Evolutionary conservation across 176 grass and related monocot species (phyloP).

Genomic region (Cocos nucifera): DNA sequence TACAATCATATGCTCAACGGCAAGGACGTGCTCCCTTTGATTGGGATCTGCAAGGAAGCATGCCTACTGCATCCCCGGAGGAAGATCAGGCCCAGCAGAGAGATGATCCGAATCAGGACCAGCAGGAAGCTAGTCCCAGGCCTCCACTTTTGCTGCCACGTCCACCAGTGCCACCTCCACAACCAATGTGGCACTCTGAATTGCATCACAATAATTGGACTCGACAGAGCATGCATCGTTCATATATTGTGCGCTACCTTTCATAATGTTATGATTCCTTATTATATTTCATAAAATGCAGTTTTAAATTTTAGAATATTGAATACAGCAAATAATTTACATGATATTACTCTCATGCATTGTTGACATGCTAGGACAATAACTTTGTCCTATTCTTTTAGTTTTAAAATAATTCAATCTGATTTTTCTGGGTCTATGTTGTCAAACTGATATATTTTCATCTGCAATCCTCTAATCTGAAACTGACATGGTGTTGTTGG

Average conservation of each 20-base stretch:
- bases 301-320: too few species aligned
- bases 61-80: slow-evolving; percentile 8
- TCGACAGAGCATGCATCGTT: slow-evolving; percentile 31
- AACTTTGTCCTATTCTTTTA: too few species aligned
- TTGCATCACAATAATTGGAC: slow-evolving; percentile 36
- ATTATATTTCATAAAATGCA: too few species aligned
- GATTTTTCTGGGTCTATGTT: too few species aligned
- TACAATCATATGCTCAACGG: slow-evolving; percentile 70
- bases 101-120: slow-evolving; percentile 8
- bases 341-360: too few species aligned
- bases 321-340: too few species aligned
- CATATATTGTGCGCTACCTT: slow-evolving; percentile 33
- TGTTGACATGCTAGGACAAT: too few species aligned
- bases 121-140: slow-evolving; percentile 17
- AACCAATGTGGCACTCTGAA: slow-evolving; percentile 35
- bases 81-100: slow-evolving; percentile 19
- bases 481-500: background rate
- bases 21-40: slow-evolving; percentile 39
- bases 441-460: background rate
- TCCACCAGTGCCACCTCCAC: slow-evolving; percentile 23
- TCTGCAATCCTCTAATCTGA: background rate
- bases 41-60: slow-evolving; percentile 40
- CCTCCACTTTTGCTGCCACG: slow-evolving; percentile 12
- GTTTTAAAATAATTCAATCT: too few species aligned
- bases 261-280: background rate